These are phyloP conservation scores for Pleurotus ostreatus DNA, from an alignment of 768 basidiomycete genomes.

Conservation along the genomic window DNA sequence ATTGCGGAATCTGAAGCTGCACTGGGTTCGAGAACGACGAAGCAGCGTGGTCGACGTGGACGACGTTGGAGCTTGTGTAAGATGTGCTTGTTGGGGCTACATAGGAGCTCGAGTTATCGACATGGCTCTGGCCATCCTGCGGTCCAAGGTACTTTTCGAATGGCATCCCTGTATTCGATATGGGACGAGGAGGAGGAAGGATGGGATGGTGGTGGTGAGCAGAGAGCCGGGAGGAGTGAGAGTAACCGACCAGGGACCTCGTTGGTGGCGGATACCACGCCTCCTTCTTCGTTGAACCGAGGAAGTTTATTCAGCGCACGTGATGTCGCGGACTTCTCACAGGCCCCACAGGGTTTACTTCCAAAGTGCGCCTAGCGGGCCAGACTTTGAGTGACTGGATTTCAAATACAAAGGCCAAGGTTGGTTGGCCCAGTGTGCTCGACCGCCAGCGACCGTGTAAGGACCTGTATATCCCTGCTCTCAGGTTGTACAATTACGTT, in stretches of 20 bases:
- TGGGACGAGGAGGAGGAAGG: neutral
- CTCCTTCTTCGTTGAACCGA: conserved; percentile 3
- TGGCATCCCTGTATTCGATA: conserved; percentile 27
- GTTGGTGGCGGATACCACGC: neutral
- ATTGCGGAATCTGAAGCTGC: conserved; percentile 61
- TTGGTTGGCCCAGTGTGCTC: too few species aligned
- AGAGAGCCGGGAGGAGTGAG: neutral
- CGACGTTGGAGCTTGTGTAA: neutral
- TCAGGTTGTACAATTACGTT: too few species aligned
- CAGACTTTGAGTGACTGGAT: too few species aligned
- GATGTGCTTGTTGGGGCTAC: conserved; percentile 10
- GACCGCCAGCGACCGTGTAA: too few species aligned
- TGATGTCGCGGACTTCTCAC: neutral
- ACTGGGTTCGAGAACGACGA: conserved; percentile 13
- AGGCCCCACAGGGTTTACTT: neutral
- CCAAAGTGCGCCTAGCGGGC: neutral
- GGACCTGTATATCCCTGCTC: too few species aligned
- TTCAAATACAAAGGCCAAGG: too few species aligned
- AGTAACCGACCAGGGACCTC: neutral
- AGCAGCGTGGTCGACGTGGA: neutral
- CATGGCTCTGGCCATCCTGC: conserved; percentile 14
- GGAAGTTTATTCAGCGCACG: neutral
- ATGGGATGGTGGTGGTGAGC: neutral
- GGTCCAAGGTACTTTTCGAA: conserved; percentile 36
- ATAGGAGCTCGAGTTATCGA: conserved; percentile 8